Evolutionary conservation across 2,329 filamentous ascomycete species (phyloP), one percentile per base, ranked within the genome.

Genomic region (Hymenoscyphus repandus): DNA sequence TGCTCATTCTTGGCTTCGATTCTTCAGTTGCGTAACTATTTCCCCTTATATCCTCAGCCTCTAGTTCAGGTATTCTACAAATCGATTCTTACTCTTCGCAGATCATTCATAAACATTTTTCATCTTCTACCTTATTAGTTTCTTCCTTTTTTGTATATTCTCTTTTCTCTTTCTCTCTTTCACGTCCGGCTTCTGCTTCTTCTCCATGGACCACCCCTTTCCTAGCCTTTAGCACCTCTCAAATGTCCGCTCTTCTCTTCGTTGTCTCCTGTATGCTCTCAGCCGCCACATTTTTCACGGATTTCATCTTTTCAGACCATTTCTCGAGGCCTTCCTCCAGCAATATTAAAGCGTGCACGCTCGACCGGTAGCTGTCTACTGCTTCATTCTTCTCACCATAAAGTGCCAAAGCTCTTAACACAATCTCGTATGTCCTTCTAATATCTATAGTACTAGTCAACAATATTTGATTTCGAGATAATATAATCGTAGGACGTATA

Each of bases 301-400:
- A 12, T 34, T 15, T 30, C 47, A n/a, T 18, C 36, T 18, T 52
- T 30, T 5, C 27, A 41, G 15, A 34, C 40, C 18, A 33, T 13
- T 6, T 13, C 34, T 13, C 27, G 0, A 47, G n/a, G 13, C 13
- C 36, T 18, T 48, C 34, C 3, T 1, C 11, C 31, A 50, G 18
- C n/a, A 20, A 20, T 18, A 5, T 49, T 22, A 27, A 20, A 6
- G 50, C 50, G 32, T 50, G 46, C 4, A 27, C 46, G 34, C 51
- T 56, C 43, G 52, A 48, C 10, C 47, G 13, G 40, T 55, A 55
- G n/a, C 27, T 38, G 42, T 53, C 51, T 13, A 57, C 50, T 39
- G 47, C 49, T n/a, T 51, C 49, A 4, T 27, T 45, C 41, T 32
- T 37, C 6, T 30, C 20, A 6, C 56, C 56, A 52, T 58, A 58